Conservation (phyloP, 306 rosid species). For the Dalbergia oliveri region DNA sequence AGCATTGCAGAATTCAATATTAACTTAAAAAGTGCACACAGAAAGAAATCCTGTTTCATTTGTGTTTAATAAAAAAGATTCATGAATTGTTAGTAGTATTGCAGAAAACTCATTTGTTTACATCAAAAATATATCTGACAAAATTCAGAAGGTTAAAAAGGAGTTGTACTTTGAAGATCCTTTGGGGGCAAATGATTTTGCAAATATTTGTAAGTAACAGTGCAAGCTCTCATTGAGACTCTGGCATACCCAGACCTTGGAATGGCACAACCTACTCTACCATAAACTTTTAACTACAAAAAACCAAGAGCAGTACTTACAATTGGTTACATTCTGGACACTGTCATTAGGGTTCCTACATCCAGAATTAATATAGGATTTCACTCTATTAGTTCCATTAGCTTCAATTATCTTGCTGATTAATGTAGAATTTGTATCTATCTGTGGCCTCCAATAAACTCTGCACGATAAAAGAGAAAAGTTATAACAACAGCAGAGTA, state of each 20-base stretch:
- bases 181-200: neutral
- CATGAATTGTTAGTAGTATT: slow-evolving; percentile 6
- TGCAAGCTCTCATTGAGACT: neutral
- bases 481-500: neutral
- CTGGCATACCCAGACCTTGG: neutral
- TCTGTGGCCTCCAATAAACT: slow-evolving; percentile 69
- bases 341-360: slow-evolving; percentile 63
- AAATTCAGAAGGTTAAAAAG: neutral
- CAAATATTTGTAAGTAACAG: neutral
- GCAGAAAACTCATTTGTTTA: slow-evolving; percentile 17
- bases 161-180: neutral
- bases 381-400: slow-evolving; percentile 65
- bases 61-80: slow-evolving; percentile 2
- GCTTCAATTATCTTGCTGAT: slow-evolving; percentile 59
- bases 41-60: neutral
- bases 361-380: slow-evolving; percentile 70
- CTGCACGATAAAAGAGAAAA: slow-evolving; percentile 51
- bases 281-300: slow-evolving; percentile 28
- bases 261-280: neutral
- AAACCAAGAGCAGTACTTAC: slow-evolving; percentile 32
- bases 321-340: slow-evolving; percentile 55
- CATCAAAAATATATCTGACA: neutral
- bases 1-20: neutral
- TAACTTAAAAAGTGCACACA: neutral
- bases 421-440: slow-evolving; percentile 64